Evolutionary conservation across 441 rosid genomes (phyloP), one percentile per base, ranked within the genome.

Genomic region (Croton setiger): DNA sequence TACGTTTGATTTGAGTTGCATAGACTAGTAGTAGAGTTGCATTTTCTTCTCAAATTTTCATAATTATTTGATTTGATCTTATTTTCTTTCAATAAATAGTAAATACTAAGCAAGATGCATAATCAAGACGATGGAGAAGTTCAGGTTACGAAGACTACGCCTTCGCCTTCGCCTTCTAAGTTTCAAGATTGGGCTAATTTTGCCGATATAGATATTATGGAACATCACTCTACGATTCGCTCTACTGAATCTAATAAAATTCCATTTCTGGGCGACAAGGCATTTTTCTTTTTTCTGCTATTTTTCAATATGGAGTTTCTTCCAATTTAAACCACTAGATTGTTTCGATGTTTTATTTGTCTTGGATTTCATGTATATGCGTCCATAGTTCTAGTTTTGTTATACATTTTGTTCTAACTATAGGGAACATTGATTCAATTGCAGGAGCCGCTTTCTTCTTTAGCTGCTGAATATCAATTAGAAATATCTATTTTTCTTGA

Each of bases 401-500:
- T 27, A 27, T 27, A 27, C 31, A 27, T 1, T 27, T 27, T 27
- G 31, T 27, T 27, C 31, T 27, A 27, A 27, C 31, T 27, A 27
- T 27, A 27, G 2, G 2, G 31, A 27, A 2, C 31, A 27, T 39
- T 9, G 4, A 45, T 9, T 45, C 51, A 53, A 72, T 63, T 76
- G 77, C 79, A 89, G 97, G 97, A 92, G 71, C 90, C 97, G 43
- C 81, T 87, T 36, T 88, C 94, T 31, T 81, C 83, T 37, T 80
- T 92, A 72, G 81, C 87, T 23, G 86, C 85, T 60, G 96, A 89
- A 53, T 90, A 90, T 64, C 80, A 89, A 78, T 83, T 89, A 4
- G 96, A 95, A 58, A 92, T 92, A 73, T 88, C 90, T 66, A 90
- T 92, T 65, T 78, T 92, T 78, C 78, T 88, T 49, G 86, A 90